Conservation (phyloP, 1,139 yeast species). For the Pichia sp. region DNA sequence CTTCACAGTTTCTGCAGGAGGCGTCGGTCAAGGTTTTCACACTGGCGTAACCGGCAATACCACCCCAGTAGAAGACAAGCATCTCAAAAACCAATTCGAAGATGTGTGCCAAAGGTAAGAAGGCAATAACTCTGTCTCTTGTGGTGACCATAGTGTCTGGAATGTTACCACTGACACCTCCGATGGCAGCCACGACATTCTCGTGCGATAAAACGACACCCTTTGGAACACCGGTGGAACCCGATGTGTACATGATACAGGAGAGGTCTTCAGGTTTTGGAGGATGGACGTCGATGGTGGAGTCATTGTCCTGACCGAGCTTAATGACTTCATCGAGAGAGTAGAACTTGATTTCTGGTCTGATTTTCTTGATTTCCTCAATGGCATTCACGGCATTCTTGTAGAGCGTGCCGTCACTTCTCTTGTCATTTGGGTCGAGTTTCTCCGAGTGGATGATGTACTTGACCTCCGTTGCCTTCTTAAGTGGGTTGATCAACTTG, state of each 20-base stretch:
- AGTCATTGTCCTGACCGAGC: conserved; percentile 48
- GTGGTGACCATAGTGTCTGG: conserved; percentile 47
- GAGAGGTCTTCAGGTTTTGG: conserved; percentile 72
- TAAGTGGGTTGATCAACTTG: conserved; percentile 66
- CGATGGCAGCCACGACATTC: conserved; percentile 77
- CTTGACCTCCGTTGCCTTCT: conserved; percentile 58
- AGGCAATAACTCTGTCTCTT: conserved; percentile 73
- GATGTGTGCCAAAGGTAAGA: conserved; percentile 94
- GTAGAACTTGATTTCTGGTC: conserved; percentile 73
- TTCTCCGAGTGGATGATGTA: conserved; percentile 68
- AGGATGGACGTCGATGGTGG: conserved; percentile 37
- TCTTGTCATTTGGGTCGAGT: conserved; percentile 58
- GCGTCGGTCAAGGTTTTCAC: conserved; percentile 86
- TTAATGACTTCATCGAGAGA: conserved; percentile 62
- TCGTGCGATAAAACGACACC: conserved; percentile 85
- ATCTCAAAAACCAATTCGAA: conserved; percentile 89
- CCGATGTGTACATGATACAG: conserved; percentile 98
- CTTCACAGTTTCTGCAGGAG: conserved; percentile 77
- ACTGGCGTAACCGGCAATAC: conserved; percentile 80
- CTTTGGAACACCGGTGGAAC: conserved; percentile 96
- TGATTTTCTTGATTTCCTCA: conserved; percentile 52
- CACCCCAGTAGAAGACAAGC: conserved; percentile 83
- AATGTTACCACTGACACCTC: conserved; percentile 71
- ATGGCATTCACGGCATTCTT: conserved; percentile 52
- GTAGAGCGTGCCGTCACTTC: conserved; percentile 58